Evolutionary conservation across 1,284 basidiomycete species (phyloP).

Genomic region (Fomitopsis palustris): DNA sequence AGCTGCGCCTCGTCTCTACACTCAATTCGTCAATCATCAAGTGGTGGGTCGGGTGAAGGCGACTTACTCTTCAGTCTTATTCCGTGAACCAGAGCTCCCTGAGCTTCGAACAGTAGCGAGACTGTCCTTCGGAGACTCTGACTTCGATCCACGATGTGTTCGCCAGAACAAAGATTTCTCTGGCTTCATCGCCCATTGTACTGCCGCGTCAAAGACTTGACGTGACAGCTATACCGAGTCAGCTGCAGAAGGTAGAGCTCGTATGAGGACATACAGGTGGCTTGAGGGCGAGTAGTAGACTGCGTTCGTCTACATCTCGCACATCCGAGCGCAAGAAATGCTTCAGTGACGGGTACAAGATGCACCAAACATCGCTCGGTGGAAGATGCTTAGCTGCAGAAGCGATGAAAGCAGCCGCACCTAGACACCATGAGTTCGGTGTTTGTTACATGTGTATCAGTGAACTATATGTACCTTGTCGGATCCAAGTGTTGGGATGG

Average conservation of each 20-base stretch:
- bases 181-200: constrained; percentile 83
- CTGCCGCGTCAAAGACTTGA: constrained; percentile 81
- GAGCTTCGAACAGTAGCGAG: constrained; percentile 56
- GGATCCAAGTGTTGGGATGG: constrained; percentile 96
- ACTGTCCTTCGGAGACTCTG: constrained; percentile 67
- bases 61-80: constrained; percentile 69
- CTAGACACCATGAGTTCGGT: constrained; percentile 35
- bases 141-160: constrained; percentile 46
- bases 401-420: constrained; percentile 83
- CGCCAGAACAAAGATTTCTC: constrained; percentile 79
- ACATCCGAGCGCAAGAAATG: constrained; percentile 87
- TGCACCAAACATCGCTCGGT: constrained; percentile 91
- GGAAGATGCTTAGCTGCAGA: constrained; percentile 79
- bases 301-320: constrained; percentile 70
- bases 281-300: constrained; percentile 73
- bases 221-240: constrained; percentile 57
- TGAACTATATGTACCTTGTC: constrained; percentile 60
- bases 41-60: not conserved
- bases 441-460: not conserved
- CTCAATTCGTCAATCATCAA: constrained; percentile 6
- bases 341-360: constrained; percentile 88
- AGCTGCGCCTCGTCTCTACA: constrained; percentile 74
- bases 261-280: constrained; percentile 60
- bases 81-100: constrained; percentile 37
- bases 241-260: not conserved